Percentiles rank a stretch among this genome's conserved stretches.
Conservation (phyloP, 192 early-diverging fungal genomes). For the Coemansia sp. region DNA sequence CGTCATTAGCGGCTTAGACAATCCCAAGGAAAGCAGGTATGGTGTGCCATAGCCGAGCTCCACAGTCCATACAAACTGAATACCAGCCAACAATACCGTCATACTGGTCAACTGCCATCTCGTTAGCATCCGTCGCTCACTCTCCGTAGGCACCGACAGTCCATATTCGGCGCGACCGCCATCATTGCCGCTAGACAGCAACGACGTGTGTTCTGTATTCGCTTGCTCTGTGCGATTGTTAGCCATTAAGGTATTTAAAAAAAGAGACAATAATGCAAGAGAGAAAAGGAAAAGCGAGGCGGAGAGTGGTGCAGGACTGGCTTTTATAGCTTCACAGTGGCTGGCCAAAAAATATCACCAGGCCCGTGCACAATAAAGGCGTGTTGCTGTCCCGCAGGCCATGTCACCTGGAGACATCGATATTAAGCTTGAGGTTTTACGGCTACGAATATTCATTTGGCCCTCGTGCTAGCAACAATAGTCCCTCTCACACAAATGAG, state of each 20-base stretch:
- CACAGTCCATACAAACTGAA: slow-evolving; percentile 57
- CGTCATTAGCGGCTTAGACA: slow-evolving; percentile 81
- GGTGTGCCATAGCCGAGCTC: slow-evolving; percentile 73
- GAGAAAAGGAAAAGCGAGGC: neutral
- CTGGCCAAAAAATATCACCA: neutral
- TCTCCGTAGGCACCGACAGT: neutral
- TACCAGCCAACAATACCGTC: slow-evolving; percentile 52
- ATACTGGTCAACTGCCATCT: slow-evolving; percentile 31
- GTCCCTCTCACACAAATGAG: neutral
- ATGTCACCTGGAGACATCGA: neutral
- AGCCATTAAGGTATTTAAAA: neutral
- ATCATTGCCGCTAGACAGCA: slow-evolving; percentile 8
- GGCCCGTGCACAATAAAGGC: neutral
- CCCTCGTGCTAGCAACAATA: neutral
- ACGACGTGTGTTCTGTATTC: slow-evolving; percentile 20
- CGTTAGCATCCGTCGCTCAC: slow-evolving; percentile 30
- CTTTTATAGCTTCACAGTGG: neutral
- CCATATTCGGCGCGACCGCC: neutral
- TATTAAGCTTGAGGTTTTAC: neutral
- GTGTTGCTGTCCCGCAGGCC: neutral
- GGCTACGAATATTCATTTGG: too few relatives aligned
- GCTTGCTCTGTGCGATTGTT: neutral
- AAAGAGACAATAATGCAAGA: neutral
- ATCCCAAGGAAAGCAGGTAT: slow-evolving; percentile 76
- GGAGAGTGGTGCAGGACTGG: neutral